Base-by-base conservation (phyloP, 306 rosid species). In the Pyrus pyrifolia region DNA sequence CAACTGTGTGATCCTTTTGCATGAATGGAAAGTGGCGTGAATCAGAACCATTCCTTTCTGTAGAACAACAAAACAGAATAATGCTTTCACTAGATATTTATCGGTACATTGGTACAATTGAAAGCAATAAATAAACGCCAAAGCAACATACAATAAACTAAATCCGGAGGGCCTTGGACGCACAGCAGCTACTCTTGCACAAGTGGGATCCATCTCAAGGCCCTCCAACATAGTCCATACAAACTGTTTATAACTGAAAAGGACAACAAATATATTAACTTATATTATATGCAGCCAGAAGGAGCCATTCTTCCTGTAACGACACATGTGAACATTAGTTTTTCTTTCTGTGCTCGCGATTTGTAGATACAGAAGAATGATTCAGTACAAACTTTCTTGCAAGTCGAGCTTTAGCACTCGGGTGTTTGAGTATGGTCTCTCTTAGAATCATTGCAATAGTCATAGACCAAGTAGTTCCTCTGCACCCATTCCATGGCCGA, bases 341-440 rank as follows among this genome's bases (percentile, higher is more conserved):
- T 51, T 51, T 0, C 21, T 0, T 18, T 17, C 18, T 4, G 55
- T 17, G 55, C 55, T 15, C 8, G 6, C 2, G 55, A 51, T 51
- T 1, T 51, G 18, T 6, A 4, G 62, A 1, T 21, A 57, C 22
- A 21, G 3, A n/a, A 57, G 14, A n/a, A 21, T 57, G 62, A 11
- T 13, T 51, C 21, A 21, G 2, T 51, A 6, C 2, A 6, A 18
- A 25, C 23, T 11, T 6, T 17, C 18, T 35, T 3, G 21, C 27
- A 61, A 23, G 22, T 8, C 31, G 3, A 11, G 1, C 21, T 25
- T 78, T 76, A 92, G 59, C 99, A 92, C 80, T 92, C 99, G 0
- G 99, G 99, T 25, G 75, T 92, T 3, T 31, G 88, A 3, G 91
- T 74, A 71, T 81, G 99, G 80, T 95, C 99, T 86, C 93, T 88